phyloP scores from a whole-genome alignment of 306 rosid genomes.

The Casuarina glauca region DNA sequence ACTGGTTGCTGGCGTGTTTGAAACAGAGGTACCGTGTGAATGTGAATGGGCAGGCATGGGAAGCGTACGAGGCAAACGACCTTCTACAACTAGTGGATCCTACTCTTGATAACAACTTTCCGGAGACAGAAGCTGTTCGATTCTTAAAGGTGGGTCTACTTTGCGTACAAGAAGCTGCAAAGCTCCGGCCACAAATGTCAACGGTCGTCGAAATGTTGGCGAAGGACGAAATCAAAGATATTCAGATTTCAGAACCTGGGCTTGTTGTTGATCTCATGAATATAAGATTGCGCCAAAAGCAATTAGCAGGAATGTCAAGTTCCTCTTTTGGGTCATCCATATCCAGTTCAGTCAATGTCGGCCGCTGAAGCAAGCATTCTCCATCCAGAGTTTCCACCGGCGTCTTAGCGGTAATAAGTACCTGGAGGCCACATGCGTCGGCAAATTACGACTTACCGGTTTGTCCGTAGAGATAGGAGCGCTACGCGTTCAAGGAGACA shows the following conservation, averaged over 20 bases:
- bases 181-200: constrained; percentile 67
- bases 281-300: constrained; percentile 44
- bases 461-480: no score
- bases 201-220: constrained; percentile 49
- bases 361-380: constrained; percentile 21
- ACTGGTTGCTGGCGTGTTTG: no score
- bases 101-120: constrained; percentile 38
- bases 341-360: constrained; percentile 37
- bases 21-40: no score
- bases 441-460: no score
- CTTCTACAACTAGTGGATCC: constrained; percentile 60
- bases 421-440: no score
- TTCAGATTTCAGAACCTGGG: constrained; percentile 65
- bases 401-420: no score
- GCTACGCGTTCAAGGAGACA: no score
- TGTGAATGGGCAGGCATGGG: constrained; percentile 63
- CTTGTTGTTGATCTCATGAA: constrained; percentile 69
- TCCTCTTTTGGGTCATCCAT: constrained; percentile 29
- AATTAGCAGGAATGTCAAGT: constrained; percentile 36
- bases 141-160: constrained; percentile 80
- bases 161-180: constrained; percentile 77
- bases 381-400: no score
- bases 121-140: constrained; percentile 46
- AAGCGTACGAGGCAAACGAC: constrained; percentile 43
- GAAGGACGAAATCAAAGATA: constrained; percentile 32